Percentiles rank a stretch among this genome's conserved stretches.
phyloP scores from a whole-genome alignment of 139 green algal species.

The Eudorina sp. region DNA sequence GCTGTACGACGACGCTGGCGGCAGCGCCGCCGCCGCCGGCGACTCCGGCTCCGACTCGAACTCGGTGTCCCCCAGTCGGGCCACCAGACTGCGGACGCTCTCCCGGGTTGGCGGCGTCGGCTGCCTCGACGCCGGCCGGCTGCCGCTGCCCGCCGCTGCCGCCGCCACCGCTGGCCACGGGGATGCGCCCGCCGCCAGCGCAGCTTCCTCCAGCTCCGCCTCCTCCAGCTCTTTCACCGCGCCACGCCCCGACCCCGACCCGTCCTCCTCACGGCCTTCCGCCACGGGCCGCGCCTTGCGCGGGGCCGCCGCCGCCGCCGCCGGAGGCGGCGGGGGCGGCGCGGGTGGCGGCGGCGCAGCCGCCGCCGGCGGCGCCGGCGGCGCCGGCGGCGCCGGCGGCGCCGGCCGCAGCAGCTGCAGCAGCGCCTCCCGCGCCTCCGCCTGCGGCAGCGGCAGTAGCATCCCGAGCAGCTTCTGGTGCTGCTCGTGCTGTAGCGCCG shows the following conservation, averaged over 20 bases:
- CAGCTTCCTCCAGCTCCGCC: neutral
- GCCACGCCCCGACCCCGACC: neutral
- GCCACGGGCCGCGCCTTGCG: neutral
- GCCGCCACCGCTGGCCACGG: neutral
- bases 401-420: neutral
- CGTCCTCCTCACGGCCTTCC: neutral
- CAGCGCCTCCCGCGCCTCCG: neutral
- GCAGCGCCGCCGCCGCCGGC: no score
- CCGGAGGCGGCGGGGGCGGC: neutral
- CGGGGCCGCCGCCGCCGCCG: neutral
- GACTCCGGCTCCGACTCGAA: neutral
- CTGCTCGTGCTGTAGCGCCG: constrained; percentile 7
- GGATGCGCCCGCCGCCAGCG: neutral
- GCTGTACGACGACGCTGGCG: no score
- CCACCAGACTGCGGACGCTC: neutral
- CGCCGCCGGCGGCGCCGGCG: no score
- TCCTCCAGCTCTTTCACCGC: neutral
- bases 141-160: no score
- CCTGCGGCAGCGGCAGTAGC: constrained; percentile 5
- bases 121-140: neutral
- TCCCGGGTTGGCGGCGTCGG: neutral
- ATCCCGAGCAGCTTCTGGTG: neutral
- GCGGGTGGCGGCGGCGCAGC: no score
- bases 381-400: no score
- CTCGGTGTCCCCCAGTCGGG: neutral